A percentile compares a stretch with the other conserved stretches of the same genome.
These are phyloP conservation scores for Neophaeococcomyces mojaviensis DNA, from an alignment of 2,329 filamentous ascomycete genomes.

Conservation along the genomic window DNA sequence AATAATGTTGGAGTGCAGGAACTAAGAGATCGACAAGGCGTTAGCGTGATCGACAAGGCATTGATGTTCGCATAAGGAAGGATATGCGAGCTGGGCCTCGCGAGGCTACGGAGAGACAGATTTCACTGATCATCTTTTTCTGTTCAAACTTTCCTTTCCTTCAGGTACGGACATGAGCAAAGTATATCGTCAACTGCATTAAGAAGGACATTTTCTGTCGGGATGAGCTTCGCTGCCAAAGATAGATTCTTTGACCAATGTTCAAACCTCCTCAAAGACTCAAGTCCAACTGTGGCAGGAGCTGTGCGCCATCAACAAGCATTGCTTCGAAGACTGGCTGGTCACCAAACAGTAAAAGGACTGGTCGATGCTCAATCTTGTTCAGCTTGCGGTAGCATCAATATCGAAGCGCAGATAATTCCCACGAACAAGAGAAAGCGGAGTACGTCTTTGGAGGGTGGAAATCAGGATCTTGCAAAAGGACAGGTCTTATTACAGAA, in stretches of 20 bases:
- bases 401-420: not conserved
- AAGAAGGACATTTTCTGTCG: not conserved
- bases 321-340: not conserved
- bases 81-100: constrained; percentile 25
- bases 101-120: constrained; percentile 22
- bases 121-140: too few species aligned
- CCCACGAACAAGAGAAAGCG: not conserved
- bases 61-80: too few species aligned
- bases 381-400: constrained; percentile 3
- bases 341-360: not conserved
- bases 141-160: too few species aligned
- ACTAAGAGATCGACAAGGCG: not conserved
- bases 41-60: too few species aligned
- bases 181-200: constrained; percentile 26
- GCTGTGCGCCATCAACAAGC: not conserved
- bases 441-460: not conserved
- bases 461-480: too few species aligned
- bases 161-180: too few species aligned
- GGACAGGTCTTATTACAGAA: too few species aligned
- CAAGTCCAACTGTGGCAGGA: not conserved
- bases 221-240: not conserved
- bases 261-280: not conserved
- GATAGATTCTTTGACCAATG: constrained; percentile 2
- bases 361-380: not conserved
- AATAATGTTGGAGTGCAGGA: not conserved